Evolutionary conservation across 768 basidiomycete species (phyloP).

Genomic region (Serendipita sp.): DNA sequence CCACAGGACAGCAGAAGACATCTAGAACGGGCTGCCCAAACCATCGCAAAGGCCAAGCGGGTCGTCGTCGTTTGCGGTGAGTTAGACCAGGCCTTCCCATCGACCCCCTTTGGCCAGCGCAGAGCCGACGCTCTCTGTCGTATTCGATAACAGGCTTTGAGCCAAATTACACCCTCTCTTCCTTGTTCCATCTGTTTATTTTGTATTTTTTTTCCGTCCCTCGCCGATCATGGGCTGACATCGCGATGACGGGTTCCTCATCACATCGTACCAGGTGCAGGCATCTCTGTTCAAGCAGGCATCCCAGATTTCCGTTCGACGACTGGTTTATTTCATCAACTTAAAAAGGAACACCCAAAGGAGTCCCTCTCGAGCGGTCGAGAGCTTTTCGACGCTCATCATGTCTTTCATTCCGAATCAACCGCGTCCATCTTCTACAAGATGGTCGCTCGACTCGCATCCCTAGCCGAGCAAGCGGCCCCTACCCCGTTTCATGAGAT

Average conservation of each 20-base stretch:
- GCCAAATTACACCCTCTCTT: neutral
- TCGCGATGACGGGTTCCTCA: neutral
- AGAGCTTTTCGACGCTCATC: slow-evolving; percentile 66
- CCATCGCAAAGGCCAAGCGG: slow-evolving; percentile 62
- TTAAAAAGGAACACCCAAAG: slow-evolving; percentile 64
- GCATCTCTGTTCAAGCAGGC: slow-evolving; percentile 72
- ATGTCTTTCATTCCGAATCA: slow-evolving; percentile 40
- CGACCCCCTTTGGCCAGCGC: slow-evolving; percentile 28
- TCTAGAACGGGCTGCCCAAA: slow-evolving; percentile 11
- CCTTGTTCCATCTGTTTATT: neutral
- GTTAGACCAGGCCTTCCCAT: slow-evolving; percentile 16
- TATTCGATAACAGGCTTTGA: slow-evolving; percentile 47
- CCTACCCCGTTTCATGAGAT: slow-evolving; percentile 72
- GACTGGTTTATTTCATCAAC: slow-evolving; percentile 59
- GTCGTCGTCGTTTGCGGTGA: slow-evolving; percentile 77
- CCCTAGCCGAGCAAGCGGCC: slow-evolving; percentile 48
- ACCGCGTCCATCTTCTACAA: slow-evolving; percentile 68
- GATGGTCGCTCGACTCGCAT: slow-evolving; percentile 75
- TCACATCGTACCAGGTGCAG: slow-evolving; percentile 41
- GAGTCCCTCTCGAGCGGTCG: slow-evolving; percentile 58
- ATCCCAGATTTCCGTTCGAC: slow-evolving; percentile 82
- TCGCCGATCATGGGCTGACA: slow-evolving; percentile 5
- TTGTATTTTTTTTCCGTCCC: neutral
- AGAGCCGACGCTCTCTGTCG: slow-evolving; percentile 68
- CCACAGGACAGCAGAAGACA: neutral